Percentiles rank a stretch among this genome's conserved stretches.
phyloP scores from a whole-genome alignment of 192 early-diverging fungal genomes.

The Coemansia sp. region DNA sequence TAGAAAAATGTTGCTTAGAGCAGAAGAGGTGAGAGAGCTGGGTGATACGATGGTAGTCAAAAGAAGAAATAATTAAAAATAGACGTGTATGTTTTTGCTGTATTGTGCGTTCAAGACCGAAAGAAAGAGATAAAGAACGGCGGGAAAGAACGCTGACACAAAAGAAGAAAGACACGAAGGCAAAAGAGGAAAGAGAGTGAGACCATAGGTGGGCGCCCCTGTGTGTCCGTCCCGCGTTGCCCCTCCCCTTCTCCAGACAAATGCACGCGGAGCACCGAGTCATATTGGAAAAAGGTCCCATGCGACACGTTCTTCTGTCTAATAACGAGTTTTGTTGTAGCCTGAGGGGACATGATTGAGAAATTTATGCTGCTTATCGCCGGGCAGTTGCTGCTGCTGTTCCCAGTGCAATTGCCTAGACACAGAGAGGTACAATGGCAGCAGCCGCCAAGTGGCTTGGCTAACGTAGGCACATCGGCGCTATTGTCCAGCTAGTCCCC shows the following conservation, averaged over 20 bases:
- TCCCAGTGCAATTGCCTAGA: background rate
- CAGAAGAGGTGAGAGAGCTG: background rate
- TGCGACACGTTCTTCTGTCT: background rate
- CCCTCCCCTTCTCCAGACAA: slow-evolving; percentile 11
- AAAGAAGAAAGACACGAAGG: slow-evolving; percentile 19
- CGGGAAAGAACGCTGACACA: background rate
- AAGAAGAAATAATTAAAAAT: slow-evolving; percentile 10
- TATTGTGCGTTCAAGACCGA: slow-evolving; percentile 13
- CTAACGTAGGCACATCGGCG: background rate
- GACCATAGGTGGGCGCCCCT: background rate
- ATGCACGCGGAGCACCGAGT: slow-evolving; percentile 4
- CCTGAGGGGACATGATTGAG: background rate
- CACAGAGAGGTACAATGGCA: background rate
- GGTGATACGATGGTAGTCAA: slow-evolving; percentile 1
- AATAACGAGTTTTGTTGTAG: background rate
- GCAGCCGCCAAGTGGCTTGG: background rate
- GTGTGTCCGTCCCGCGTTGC: background rate
- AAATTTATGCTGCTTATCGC: background rate
- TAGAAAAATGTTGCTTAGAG: slow-evolving; percentile 14
- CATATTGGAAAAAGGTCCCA: background rate
- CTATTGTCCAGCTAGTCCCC: background rate
- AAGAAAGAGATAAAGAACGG: background rate
- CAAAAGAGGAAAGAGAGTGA: slow-evolving; percentile 18
- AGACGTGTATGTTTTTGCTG: background rate
- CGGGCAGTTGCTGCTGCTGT: background rate